phyloP scores from a whole-genome alignment of 225 moss, liverwort and hornwort genomes.

The Lunularia cruciata region DNA sequence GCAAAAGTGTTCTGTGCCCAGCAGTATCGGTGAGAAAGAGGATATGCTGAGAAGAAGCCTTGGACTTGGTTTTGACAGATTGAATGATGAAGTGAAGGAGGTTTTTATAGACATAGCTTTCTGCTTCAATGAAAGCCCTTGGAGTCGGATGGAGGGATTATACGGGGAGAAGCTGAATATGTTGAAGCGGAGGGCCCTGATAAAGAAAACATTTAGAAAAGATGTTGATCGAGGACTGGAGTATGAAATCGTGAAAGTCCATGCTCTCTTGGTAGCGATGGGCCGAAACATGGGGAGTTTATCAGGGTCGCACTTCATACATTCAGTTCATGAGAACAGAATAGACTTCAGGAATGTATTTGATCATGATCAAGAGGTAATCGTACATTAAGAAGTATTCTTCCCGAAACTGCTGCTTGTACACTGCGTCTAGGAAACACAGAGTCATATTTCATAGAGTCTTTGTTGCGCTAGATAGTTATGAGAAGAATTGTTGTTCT shows the following conservation, averaged over 20 bases:
- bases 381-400: no score
- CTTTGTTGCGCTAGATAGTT: no score
- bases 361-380: no score
- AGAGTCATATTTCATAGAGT: no score
- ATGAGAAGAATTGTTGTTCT: no score
- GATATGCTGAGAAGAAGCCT: background rate
- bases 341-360: no score
- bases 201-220: background rate
- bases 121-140: slow-evolving; percentile 2
- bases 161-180: background rate
- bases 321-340: no score
- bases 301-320: background rate
- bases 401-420: no score
- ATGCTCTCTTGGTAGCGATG: background rate
- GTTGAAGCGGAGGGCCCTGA: background rate
- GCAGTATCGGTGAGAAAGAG: no score
- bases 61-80: background rate
- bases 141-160: background rate
- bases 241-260: background rate
- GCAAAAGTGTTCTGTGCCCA: background rate
- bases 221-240: no score
- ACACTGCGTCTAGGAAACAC: no score
- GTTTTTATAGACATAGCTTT: background rate
- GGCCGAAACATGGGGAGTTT: background rate
- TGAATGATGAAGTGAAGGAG: background rate